These are phyloP conservation scores for Microsporum ferrugineum DNA, from an alignment of 2,329 filamentous ascomycete species.

Conservation along the genomic window DNA sequence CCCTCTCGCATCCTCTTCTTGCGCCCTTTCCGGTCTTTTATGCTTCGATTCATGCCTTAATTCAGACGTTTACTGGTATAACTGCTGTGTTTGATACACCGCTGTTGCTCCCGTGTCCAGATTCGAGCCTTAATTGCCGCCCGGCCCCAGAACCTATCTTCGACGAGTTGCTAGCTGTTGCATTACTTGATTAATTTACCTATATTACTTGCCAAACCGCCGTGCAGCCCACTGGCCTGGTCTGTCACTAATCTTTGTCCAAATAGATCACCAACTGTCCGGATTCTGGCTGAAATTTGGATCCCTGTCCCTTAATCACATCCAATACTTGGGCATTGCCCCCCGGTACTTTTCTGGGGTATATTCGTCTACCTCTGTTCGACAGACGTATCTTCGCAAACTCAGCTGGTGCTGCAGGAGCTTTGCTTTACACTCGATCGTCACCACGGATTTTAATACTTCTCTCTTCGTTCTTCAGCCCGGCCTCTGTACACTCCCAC, in stretches of 20 bases:
- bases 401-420: constrained; percentile 77
- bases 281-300: constrained; percentile 3
- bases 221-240: constrained; percentile 38
- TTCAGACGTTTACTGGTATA: constrained; percentile 11
- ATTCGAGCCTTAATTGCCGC: constrained; percentile 5
- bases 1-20: neutral
- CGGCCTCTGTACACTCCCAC: neutral
- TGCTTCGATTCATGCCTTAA: constrained; percentile 3
- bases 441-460: constrained; percentile 16
- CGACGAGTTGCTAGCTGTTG: neutral
- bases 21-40: constrained; percentile 5
- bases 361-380: constrained; percentile 12
- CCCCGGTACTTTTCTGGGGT: constrained; percentile 6
- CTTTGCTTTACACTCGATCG: constrained; percentile 24
- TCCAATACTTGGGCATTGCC: neutral
- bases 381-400: constrained; percentile 24
- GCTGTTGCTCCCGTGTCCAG: constrained; percentile 25
- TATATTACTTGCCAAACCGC: constrained; percentile 11
- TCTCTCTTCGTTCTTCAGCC: neutral
- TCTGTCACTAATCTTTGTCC: constrained; percentile 27
- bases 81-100: constrained; percentile 38
- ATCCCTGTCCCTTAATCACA: constrained; percentile 3
- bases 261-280: constrained; percentile 7
- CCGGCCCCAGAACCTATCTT: constrained; percentile 1
- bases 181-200: constrained; percentile 8